Base-by-base conservation (phyloP, 768 basidiomycete species). In the Dioszegia aurantiaca region DNA sequence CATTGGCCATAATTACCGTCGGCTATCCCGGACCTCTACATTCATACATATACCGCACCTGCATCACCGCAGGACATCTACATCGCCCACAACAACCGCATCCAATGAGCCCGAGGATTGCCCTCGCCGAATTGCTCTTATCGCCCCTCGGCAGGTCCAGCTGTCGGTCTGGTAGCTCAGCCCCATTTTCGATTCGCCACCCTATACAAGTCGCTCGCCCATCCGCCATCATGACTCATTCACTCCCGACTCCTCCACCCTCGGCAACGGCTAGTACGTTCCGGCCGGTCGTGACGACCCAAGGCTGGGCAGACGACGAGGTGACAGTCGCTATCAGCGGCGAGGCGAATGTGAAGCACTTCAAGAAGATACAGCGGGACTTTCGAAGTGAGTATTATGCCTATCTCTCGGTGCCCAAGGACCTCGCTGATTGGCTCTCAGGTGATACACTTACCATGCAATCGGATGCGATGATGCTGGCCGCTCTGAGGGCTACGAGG, bases 371-470 rank as follows among this genome's bases (percentile, higher is more conserved):
- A 21, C 60, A 67, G n/a, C 24, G 75, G 11, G 76, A 78, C 53
- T 78, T 78, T 63, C 43, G 74, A 47, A 76, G 77, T 77, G 51
- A 55, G 76, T 70, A 19, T 2, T 10, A 37, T 12, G 12, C 16
- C 21, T 39, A n/a, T 6, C 14, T 23, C 5, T 23, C 8, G 26
- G 11, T 14, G 48, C 48, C 4, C 27, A 2, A 42, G 54, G 23
- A 17, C 23, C 39, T 53, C 8, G 45, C 33, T 46, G 30, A 56
- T 48, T 10, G 10, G 2, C n/a, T n/a, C n/a, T n/a, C 59, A 77
- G 75, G 69, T 55, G 77, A 78, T 49, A 78, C 77, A 11, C 59
- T 76, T 12, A 77, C 76, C 1, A 68, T 78, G 12, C 77, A 76
- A 33, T 74, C 75, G 26, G 77, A 78, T 58, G 71, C 62, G 1